Percentiles rank a stretch among this genome's conserved stretches.
phyloP scores from a whole-genome alignment of 352 stramenopile genomes.

The Phytophthora litchii region DNA sequence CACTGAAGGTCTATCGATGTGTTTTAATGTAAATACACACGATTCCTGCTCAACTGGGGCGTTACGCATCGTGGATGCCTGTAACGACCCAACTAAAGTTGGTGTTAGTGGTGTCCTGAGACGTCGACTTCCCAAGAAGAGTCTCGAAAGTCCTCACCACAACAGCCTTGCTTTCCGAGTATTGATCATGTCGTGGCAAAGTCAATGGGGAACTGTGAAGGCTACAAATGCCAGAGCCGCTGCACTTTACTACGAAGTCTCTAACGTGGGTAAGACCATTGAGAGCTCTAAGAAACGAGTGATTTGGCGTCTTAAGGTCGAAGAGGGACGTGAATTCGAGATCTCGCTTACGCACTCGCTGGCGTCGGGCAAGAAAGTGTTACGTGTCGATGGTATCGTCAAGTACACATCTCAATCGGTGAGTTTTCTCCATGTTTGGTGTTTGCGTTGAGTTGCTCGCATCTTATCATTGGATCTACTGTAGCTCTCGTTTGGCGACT shows the following conservation, averaged over 20 bases:
- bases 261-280: conserved; percentile 85
- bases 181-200: conserved; percentile 65
- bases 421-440: conserved; percentile 8
- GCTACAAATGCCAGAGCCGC: conserved; percentile 69
- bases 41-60: background rate
- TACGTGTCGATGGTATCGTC: conserved; percentile 81
- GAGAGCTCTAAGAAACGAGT: conserved; percentile 88
- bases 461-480: background rate
- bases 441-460: background rate
- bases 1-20: background rate
- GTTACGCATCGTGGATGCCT: background rate
- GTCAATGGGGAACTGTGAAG: conserved; percentile 74
- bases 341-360: conserved; percentile 86
- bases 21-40: conserved; percentile 16
- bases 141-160: conserved; percentile 23
- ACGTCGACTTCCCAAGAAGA: background rate
- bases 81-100: conserved; percentile 16
- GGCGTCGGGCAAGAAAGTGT: conserved; percentile 80
- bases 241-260: conserved; percentile 80
- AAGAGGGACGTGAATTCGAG: conserved; percentile 83
- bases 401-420: conserved; percentile 80
- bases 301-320: conserved; percentile 82
- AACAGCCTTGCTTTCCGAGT: background rate
- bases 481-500: conserved; percentile 81
- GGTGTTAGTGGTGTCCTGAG: background rate